Base-by-base conservation (phyloP, 1,284 basidiomycete genomes). In the Leccinum pachyderme region DNA sequence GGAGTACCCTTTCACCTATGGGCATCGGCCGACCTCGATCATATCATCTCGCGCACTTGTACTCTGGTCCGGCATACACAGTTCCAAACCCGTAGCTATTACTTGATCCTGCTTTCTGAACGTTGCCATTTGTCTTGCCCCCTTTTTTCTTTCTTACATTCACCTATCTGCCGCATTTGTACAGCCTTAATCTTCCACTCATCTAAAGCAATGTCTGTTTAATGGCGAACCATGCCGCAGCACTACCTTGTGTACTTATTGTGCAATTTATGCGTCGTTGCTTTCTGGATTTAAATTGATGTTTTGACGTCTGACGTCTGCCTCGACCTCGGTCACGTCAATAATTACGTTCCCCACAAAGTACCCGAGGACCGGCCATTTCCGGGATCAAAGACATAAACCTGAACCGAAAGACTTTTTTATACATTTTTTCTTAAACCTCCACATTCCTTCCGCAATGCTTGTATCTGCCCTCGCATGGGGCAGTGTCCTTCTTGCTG, bases 31-130 rank as follows among this genome's bases (percentile, higher is more conserved):
- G 63, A 63, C 59, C 60, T 68, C 60, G 75, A 73, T 71, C 75
- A 77, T 74, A 73, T 76, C 76, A 77, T 69, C 69, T 72, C 76
- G 77, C 76, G 76, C 82, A 84, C 67, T 81, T 86, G 84, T 86
- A 86, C 83, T 83, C 79, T 81, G 81, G 79, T 77, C 75, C 66
- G 77, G 80, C 82, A 84, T 77, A 75, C 68, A 67, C 71, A 66
- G 61, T 65, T 65, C 64, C 32, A 62, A 56, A 65, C 46, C 70
- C 73, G 72, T 77, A 72, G 72, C 76, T 77, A 71, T 75, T 75
- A 72, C 55, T 55, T 59, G 57, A 69, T 74, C 72, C 70, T 68
- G 73, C 74, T 77, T 75, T 76, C 74, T 69, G 73, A 74, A 74
- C 73, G 69, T 70, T 72, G 72, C 68, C 47, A 33, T 44, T 56